A percentile compares a stretch with the other conserved stretches of the same genome.
phyloP scores from a whole-genome alignment of 345 rosid genomes.

The Hirschfeldia incana region DNA sequence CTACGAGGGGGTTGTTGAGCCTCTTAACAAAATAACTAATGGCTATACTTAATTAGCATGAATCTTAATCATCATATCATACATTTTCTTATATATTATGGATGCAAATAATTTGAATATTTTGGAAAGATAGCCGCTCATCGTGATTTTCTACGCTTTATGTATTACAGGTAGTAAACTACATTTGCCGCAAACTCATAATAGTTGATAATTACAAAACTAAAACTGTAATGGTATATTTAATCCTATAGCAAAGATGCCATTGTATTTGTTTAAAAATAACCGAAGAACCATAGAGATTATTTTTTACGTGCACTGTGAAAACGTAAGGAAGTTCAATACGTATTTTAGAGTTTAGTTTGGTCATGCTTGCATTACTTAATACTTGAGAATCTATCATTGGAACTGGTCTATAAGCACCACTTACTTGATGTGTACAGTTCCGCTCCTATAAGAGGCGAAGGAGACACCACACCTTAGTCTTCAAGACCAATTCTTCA shows the following conservation, averaged over 20 bases:
- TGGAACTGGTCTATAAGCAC: slow-evolving; percentile 21
- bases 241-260: neutral
- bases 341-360: neutral
- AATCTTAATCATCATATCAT: neutral
- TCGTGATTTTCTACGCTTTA: neutral
- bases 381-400: slow-evolving; percentile 18
- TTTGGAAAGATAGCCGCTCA: neutral
- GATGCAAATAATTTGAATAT: neutral
- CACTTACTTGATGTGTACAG: slow-evolving; percentile 26
- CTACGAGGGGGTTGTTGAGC: slow-evolving; percentile 21
- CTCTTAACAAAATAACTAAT: slow-evolving; percentile 11
- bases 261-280: neutral
- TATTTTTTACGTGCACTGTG: too few relatives aligned
- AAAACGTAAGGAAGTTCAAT: neutral
- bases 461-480: slow-evolving; percentile 41
- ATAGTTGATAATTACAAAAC: neutral
- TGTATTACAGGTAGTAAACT: neutral
- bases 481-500: slow-evolving; percentile 31
- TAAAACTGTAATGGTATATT: neutral
- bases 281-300: too few relatives aligned
- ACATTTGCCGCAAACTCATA: neutral
- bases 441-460: slow-evolving; percentile 19
- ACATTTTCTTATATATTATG: neutral
- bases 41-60: neutral
- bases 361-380: neutral